Evolutionary conservation across 2,329 filamentous ascomycete genomes (phyloP).

Genomic region (Paecilomyces formosus): DNA sequence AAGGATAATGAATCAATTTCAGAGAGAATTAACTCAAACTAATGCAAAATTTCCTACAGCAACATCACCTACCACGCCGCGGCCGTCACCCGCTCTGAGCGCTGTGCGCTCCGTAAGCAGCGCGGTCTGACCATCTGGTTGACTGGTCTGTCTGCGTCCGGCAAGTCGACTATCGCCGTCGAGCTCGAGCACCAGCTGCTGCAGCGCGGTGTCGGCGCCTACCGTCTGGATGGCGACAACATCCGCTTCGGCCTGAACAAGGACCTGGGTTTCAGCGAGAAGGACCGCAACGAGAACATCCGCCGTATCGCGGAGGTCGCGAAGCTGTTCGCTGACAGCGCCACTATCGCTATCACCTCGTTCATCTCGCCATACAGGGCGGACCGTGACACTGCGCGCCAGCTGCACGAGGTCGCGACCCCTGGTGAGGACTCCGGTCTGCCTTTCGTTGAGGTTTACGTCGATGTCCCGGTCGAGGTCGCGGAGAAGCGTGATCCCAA

Average conservation of each 20-base stretch:
- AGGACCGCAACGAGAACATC: conserved; percentile 96
- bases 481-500: conserved; percentile 95
- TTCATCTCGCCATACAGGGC: conserved; percentile 95
- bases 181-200: conserved; percentile 96
- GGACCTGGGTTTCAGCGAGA: conserved; percentile 88
- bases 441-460: conserved; percentile 87
- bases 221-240: conserved; percentile 96
- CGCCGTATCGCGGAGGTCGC: conserved; percentile 92
- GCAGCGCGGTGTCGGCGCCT: conserved; percentile 68
- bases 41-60: conserved; percentile 16
- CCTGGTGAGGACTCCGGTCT: conserved; percentile 56
- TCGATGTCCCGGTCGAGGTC: conserved; percentile 84
- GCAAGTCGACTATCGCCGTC: conserved; percentile 94
- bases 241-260: conserved; percentile 97
- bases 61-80: conserved; percentile 42
- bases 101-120: conserved; percentile 58
- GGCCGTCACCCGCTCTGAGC: conserved; percentile 34
- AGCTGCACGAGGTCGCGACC: conserved; percentile 62
- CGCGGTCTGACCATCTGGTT: conserved; percentile 95
- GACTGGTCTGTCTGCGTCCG: conserved; percentile 89
- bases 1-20: not conserved
- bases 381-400: conserved; percentile 74
- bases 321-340: conserved; percentile 89
- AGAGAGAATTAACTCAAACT: not conserved
- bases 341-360: conserved; percentile 81